Conservation (phyloP, 2,329 filamentous ascomycete genomes). For the Clonostachys chloroleuca region DNA sequence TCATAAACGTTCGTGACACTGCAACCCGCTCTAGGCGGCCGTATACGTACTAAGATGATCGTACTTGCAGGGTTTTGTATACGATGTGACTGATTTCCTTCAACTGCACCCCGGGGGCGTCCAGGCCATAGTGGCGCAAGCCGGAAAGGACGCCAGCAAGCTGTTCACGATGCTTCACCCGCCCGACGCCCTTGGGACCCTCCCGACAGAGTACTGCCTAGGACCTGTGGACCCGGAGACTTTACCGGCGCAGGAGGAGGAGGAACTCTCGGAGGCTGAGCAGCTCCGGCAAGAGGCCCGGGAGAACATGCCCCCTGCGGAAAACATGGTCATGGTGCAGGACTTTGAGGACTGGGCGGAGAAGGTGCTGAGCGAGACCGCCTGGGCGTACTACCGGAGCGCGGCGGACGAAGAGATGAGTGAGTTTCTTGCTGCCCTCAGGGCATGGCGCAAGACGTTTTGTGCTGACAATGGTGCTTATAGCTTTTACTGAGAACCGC, state of each 20-base stretch:
- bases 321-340: not conserved
- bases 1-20: slow-evolving; percentile 2
- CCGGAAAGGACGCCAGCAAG: slow-evolving; percentile 1
- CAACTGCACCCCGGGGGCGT: slow-evolving; percentile 3
- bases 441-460: not conserved
- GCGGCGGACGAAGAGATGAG: slow-evolving; percentile 1
- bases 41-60: not conserved
- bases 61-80: slow-evolving; percentile 1
- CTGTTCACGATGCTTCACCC: slow-evolving; percentile 1
- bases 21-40: not conserved
- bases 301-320: not conserved
- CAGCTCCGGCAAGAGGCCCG: not conserved
- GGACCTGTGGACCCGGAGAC: not conserved
- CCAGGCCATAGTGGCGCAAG: slow-evolving; percentile 1
- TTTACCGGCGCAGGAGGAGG: not conserved
- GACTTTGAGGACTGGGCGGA: slow-evolving; percentile 3
- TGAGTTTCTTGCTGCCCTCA: not conserved
- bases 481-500: slow-evolving; percentile 24
- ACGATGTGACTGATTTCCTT: slow-evolving; percentile 5
- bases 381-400: slow-evolving; percentile 5
- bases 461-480: not conserved
- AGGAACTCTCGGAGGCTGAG: slow-evolving; percentile 1
- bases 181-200: not conserved
- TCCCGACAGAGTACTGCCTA: slow-evolving; percentile 2
- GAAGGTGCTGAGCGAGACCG: not conserved